These are phyloP conservation scores for Capsicum pubescens DNA, from an alignment of 257 asterid species.

Conservation along the genomic window DNA sequence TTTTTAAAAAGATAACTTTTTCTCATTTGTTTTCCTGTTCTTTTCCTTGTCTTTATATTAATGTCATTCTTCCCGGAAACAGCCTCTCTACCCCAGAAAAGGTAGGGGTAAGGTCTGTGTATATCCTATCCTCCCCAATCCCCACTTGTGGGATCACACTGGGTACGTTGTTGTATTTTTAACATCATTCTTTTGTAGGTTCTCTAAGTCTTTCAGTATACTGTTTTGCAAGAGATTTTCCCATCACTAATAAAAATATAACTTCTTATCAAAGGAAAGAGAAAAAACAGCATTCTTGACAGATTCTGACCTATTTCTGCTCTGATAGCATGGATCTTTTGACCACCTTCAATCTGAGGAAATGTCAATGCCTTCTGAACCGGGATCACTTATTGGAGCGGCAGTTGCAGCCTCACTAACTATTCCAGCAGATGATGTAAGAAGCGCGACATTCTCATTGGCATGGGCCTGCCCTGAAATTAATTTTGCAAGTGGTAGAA, in stretches of 20 bases:
- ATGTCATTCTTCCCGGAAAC: no score
- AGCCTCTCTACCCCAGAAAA: no score
- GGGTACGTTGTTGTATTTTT: no score
- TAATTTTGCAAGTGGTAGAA: slow-evolving; percentile 76
- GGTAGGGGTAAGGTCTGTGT: no score
- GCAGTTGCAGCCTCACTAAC: slow-evolving; percentile 89
- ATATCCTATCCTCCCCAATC: no score
- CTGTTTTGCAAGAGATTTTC: neutral
- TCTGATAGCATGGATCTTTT: slow-evolving; percentile 83
- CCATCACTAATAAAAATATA: neutral
- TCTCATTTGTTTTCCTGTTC: slow-evolving; percentile 13
- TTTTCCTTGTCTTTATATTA: neutral
- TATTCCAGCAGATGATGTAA: slow-evolving; percentile 65
- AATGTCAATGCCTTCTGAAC: slow-evolving; percentile 76
- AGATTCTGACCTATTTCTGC: slow-evolving; percentile 42
- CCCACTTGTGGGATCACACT: no score
- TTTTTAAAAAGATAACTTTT: neutral
- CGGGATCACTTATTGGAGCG: slow-evolving; percentile 80
- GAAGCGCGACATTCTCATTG: slow-evolving; percentile 74
- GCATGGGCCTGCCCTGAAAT: slow-evolving; percentile 97
- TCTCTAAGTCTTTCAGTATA: neutral
- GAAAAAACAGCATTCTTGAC: slow-evolving; percentile 38
- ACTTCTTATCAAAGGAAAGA: neutral
- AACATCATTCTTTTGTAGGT: neutral
- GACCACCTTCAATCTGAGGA: slow-evolving; percentile 72